Evolutionary conservation across 805 yeast genomes (phyloP), one percentile per base, ranked within the genome.

Genomic region (Candida silvicultrix): DNA sequence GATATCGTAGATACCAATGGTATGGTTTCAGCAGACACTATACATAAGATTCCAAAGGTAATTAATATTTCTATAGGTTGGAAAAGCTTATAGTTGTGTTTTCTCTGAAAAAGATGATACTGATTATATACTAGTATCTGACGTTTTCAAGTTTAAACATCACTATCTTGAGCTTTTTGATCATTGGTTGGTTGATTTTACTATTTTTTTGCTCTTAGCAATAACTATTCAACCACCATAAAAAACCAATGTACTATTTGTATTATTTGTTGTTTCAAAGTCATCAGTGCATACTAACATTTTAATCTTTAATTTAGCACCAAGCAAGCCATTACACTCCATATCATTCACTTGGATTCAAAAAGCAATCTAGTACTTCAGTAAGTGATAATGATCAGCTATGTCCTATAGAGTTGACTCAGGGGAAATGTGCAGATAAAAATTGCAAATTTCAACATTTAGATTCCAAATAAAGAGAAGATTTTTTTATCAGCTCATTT

Each of bases 21-120:
- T 11, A 32, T 16, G 31, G 25, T 28, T 38, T 21, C 32, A 6
- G 6, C 20, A 25, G 56, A 55, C 12, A 57, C 58, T 6, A 55
- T 55, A 20, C 57, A 54, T 28, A 54, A 50, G 31, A 52, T 53
- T 2, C 52, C 59, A 44, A 58, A 57, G 59, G 62, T 57, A 58
- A 57, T 49, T 51, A 49, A 37, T 15, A 19, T 15, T 18, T 6
- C 18, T 11, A 15, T 11, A 12, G 4, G 11, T n/a, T 15, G 18
- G 16, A 5, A 4, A 10, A 35, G 14, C 11, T 12, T 32, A 28
- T n/a, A 20, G 14, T 20, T 41, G 19, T 12, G 37, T 38, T 29
- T 29, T 14, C 11, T 14, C n/a, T n/a, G n/a, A n/a, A n/a, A n/a
- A 8, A 28, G 14, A 11, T 10, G 31, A 6, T 9, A 23, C 25